Conservation (phyloP, 148 eudicot species). For the Camellia sinensis region DNA sequence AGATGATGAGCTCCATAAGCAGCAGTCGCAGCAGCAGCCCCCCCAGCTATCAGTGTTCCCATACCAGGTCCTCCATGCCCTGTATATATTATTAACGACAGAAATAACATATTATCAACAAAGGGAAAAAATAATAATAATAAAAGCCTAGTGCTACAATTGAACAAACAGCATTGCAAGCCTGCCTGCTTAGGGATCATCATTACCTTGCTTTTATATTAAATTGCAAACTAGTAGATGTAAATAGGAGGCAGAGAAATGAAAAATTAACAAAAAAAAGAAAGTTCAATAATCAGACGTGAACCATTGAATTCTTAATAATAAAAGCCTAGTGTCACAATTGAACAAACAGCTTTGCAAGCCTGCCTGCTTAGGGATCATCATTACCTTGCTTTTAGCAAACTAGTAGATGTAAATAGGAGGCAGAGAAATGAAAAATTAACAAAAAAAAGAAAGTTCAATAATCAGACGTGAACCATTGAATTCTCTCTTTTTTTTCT, state of each 20-base stretch:
- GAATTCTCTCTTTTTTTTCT: too few species aligned
- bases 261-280: not conserved
- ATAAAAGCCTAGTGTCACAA: not conserved
- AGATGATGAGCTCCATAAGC: conserved; percentile 47
- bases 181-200: not conserved
- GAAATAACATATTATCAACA: not conserved
- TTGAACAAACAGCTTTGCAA: not conserved
- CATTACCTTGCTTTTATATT: not conserved
- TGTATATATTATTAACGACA: not conserved
- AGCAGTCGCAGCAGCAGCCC: conserved; percentile 58
- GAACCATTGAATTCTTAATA: not conserved
- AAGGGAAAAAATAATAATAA: too few species aligned
- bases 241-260: not conserved
- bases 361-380: not conserved
- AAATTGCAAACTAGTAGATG: not conserved
- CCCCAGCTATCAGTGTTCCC: conserved; percentile 57
- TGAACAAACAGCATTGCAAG: not conserved
- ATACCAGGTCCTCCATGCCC: conserved; percentile 27
- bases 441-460: not conserved
- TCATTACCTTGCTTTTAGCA: not conserved
- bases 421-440: not conserved
- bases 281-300: not conserved
- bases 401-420: not conserved
- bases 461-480: not conserved
- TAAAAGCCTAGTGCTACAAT: not conserved